Percentiles rank a stretch among this genome's conserved stretches.
These are phyloP conservation scores for Hordeum marinum DNA, from an alignment of 176 grass and related monocot species.

Conservation along the genomic window DNA sequence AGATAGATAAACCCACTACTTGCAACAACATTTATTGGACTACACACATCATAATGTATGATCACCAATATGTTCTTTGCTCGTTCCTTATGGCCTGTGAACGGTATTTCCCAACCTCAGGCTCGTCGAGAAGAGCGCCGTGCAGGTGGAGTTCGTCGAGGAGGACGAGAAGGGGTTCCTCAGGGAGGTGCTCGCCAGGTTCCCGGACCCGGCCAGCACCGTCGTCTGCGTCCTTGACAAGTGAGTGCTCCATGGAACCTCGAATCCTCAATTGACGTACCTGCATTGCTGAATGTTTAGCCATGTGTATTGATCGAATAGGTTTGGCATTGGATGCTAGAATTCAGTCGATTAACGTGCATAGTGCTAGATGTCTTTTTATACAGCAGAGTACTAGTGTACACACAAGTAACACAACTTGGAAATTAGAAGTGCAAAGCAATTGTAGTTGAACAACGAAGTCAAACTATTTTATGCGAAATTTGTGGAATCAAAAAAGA, in stretches of 20 bases:
- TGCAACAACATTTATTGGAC: too few relatives aligned
- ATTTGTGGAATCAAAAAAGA: not conserved
- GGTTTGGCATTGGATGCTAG: not conserved
- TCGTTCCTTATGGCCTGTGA: too few relatives aligned
- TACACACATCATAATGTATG: too few relatives aligned
- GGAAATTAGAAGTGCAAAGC: not conserved
- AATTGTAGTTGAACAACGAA: not conserved
- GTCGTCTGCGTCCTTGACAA: slow-evolving; percentile 89
- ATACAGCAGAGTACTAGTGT: not conserved
- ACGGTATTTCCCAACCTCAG: slow-evolving; percentile 90
- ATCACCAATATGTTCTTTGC: too few relatives aligned
- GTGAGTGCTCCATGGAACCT: slow-evolving; percentile 44
- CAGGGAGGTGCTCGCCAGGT: slow-evolving; percentile 47
- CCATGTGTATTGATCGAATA: not conserved
- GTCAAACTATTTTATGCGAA: not conserved
- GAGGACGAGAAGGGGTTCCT: slow-evolving; percentile 61
- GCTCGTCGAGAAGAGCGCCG: slow-evolving; percentile 61
- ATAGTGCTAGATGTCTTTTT: not conserved
- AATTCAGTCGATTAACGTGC: not conserved
- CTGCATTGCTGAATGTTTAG: not conserved
- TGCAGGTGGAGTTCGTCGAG: slow-evolving; percentile 71
- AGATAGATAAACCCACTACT: too few relatives aligned
- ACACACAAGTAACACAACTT: not conserved
- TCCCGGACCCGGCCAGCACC: slow-evolving; percentile 63
- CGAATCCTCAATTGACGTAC: not conserved